A percentile compares a stretch with the other conserved stretches of the same genome.
These are phyloP conservation scores for Austropuccinia psidii DNA, from an alignment of 1,284 basidiomycete species.

Conservation along the genomic window DNA sequence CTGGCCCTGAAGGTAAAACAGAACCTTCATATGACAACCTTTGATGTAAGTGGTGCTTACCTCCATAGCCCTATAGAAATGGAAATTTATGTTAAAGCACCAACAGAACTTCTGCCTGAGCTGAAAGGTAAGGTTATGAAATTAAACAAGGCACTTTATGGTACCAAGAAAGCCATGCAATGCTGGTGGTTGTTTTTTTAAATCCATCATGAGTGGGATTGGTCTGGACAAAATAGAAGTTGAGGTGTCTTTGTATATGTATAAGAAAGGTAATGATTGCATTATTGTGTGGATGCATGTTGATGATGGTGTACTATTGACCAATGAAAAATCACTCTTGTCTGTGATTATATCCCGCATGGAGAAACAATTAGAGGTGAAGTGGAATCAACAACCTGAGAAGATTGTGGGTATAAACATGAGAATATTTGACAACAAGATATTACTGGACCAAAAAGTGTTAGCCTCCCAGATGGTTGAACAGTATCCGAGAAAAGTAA, in stretches of 20 bases:
- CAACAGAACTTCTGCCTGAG: neutral
- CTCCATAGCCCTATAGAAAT: neutral
- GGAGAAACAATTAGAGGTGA: neutral
- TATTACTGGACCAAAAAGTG: neutral
- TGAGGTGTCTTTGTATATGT: neutral
- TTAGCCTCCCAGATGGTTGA: neutral
- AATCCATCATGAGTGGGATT: neutral
- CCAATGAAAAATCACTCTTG: neutral
- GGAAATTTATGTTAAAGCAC: neutral
- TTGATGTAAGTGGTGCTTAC: slow-evolving; percentile 1
- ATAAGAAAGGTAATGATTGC: neutral
- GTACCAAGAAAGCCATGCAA: neutral
- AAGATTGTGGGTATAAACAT: slow-evolving; percentile 14
- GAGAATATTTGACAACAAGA: neutral
- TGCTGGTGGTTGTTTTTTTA: slow-evolving; percentile 12
- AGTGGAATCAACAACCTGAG: neutral
- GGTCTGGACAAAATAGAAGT: neutral
- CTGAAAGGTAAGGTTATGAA: neutral
- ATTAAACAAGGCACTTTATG: neutral
- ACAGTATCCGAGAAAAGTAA: neutral
- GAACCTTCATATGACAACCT: neutral
- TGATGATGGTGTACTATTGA: slow-evolving; percentile 1
- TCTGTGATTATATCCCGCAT: neutral
- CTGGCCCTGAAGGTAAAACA: neutral
- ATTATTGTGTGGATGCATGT: neutral